Evolutionary conservation across 352 stramenopile genomes (phyloP), one percentile per base, ranked within the genome.

Genomic region (Albugo laibachii): DNA sequence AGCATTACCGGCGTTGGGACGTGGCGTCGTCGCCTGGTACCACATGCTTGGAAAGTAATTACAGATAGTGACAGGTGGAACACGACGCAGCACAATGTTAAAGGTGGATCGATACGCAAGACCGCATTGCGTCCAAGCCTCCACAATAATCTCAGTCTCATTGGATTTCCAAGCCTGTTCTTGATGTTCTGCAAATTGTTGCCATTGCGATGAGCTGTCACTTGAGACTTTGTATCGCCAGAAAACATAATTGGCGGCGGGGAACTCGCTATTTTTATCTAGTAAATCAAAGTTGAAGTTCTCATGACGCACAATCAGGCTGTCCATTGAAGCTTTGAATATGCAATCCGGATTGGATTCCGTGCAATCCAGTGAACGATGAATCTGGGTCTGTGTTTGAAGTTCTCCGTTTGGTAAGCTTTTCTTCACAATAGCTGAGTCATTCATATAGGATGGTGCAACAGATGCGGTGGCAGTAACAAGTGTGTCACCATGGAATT

Each of bases 121-220:
- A 27, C 70, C 70, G 36, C 70, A 83, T 19, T 65, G 57, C 2
- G 70, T 68, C 70, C 70, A 83, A 3, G 68, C 70, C 40, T 83
- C 66, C 13, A 83, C n/a, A 14, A 16, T 38, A 42, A 56, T 56
- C n/a, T 13, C 16, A 13, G 37, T 48, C 13, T 47, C 12, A 8
- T 38, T 34, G 2, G 13, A 16, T 12, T 36, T 21, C 20, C 59
- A 63, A 11, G 20, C 13, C 11, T 59, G 34, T 16, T 35, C 18
- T 14, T 11, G 13, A 13, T 45, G 48, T 41, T 40, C 15, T 1
- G n/a, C 27, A 1, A 42, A 49, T 20, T 21, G 21, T 16, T 48
- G 47, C 55, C 55, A 62, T 39, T 36, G 42, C n/a, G 15, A 10
- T 12, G 8, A 13, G 13, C 42, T 47, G 35, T 66, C 54, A 24